These are phyloP conservation scores for Eutrema heterophyllum DNA, from an alignment of 345 rosid genomes.

Conservation along the genomic window DNA sequence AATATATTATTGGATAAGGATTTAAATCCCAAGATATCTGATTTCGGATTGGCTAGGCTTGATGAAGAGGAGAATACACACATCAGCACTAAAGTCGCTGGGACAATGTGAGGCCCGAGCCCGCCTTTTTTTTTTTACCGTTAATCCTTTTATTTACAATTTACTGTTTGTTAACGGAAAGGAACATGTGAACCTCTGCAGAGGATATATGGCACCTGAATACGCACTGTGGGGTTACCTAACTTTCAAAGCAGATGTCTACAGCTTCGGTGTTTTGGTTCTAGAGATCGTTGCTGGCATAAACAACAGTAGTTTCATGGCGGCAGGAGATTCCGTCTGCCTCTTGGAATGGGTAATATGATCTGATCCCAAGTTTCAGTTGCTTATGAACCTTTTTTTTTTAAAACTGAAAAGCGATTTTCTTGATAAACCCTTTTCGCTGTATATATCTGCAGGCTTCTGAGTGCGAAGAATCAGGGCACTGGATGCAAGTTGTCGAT, in stretches of 20 bases:
- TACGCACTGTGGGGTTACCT: conserved; percentile 64
- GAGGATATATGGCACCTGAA: conserved; percentile 67
- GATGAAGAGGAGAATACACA: conserved; percentile 51
- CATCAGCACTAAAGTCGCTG: conserved; percentile 60
- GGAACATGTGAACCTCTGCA: conserved; percentile 19
- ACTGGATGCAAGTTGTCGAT: conserved; percentile 42
- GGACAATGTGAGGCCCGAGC: conserved; percentile 43
- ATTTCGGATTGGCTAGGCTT: conserved; percentile 61
- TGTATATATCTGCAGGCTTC: conserved; percentile 36
- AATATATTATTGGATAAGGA: conserved; percentile 48
- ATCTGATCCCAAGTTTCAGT: background rate
- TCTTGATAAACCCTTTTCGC: background rate
- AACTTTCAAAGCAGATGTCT: conserved; percentile 58
- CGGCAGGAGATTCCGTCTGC: conserved; percentile 37
- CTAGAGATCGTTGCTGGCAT: conserved; percentile 53
- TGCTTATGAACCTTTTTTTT: background rate
- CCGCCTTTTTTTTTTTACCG: background rate
- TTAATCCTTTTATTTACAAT: background rate
- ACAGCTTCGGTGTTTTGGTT: conserved; percentile 56
- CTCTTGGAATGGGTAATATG: conserved; percentile 52
- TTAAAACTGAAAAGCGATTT: background rate
- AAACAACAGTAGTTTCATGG: conserved; percentile 40
- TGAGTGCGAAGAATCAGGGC: conserved; percentile 36
- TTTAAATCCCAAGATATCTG: conserved; percentile 56
- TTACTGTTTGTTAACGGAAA: conserved; percentile 2